Base-by-base conservation (phyloP, 768 basidiomycete genomes). In the Mycena leptocephala region DNA sequence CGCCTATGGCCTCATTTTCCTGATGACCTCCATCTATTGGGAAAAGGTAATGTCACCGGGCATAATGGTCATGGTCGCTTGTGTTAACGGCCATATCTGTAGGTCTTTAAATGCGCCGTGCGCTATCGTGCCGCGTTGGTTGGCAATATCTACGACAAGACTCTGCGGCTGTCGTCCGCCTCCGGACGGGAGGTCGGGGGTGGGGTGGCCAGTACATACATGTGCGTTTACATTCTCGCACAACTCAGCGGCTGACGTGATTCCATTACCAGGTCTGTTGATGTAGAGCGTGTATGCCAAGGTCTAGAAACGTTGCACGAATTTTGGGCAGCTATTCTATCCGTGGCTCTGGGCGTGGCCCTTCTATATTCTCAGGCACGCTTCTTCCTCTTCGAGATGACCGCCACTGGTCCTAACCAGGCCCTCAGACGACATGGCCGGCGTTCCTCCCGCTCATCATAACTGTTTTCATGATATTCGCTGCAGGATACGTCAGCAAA, bases 141-240 rank as follows among this genome's bases (percentile, higher is more conserved):
- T 1, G 72, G 72, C 18, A 74, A 74, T 43, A 74, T 74, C 37
- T 74, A 74, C 39, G 28, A 39, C 22, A 74, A 74, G 39, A 74
- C 72, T 9, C 32, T 74, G 28, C 51, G 64, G 3, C 39, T 74
- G 1, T 74, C 72, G 4, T 56, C 72, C 4, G 63, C 72, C 14
- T 39, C 72, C 1, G 48, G 53, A 10, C 6, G 63, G 0, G 72
- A 74, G 35, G 64, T 74, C 8, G 72, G 72, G 5, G 72, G 72
- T 5, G 72, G 72, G 10, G 72, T 74, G 13, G 72, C 72, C 8
- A 74, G 72, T 55, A 74, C 72, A 24, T 74, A 74, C 41, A 74
- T 74, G 72, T 74, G 3, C 22, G 3, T 39, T n/a, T n/a, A n/a
- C n/a, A n/a, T 24, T 65, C 59, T 26, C 16, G 5, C 28, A n/a